A percentile compares a stretch with the other conserved stretches of the same genome.
Evolutionary conservation across 345 rosid species (phyloP).

Genomic region (Gossypium longicalyx): DNA sequence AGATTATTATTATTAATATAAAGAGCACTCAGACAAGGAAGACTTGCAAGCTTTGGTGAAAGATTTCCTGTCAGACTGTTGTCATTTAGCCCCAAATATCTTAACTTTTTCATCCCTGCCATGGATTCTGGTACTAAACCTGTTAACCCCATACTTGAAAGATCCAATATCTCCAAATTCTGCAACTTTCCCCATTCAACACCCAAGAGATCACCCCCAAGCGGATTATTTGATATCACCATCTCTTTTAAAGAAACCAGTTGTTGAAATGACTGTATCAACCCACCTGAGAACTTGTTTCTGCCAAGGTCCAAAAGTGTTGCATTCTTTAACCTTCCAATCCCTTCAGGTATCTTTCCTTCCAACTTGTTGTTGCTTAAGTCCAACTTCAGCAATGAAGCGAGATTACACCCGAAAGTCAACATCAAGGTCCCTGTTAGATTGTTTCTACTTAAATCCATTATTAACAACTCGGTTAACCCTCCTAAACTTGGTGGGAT

Average conservation of each 20-base stretch:
- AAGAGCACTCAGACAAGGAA: slow-evolving; percentile 58
- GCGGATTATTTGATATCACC: slow-evolving; percentile 53
- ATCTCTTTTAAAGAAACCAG: slow-evolving; percentile 60
- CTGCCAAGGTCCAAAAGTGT: slow-evolving; percentile 69
- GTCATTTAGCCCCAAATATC: slow-evolving; percentile 69
- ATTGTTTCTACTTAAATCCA: slow-evolving; percentile 68
- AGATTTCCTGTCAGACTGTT: slow-evolving; percentile 57
- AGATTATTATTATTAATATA: slow-evolving; percentile 72
- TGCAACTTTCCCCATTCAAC: slow-evolving; percentile 51
- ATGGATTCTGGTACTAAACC: slow-evolving; percentile 62
- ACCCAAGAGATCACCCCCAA: slow-evolving; percentile 46
- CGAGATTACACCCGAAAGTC: slow-evolving; percentile 26
- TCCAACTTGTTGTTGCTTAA: slow-evolving; percentile 58
- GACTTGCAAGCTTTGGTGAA: slow-evolving; percentile 45
- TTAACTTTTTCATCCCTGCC: slow-evolving; percentile 51
- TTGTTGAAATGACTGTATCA: slow-evolving; percentile 47
- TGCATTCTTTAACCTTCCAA: slow-evolving; percentile 50
- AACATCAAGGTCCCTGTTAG: slow-evolving; percentile 57
- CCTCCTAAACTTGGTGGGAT: slow-evolving; percentile 50
- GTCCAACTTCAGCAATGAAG: slow-evolving; percentile 64
- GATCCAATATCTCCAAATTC: slow-evolving; percentile 58
- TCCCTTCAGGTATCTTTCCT: slow-evolving; percentile 49
- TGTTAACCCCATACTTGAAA: slow-evolving; percentile 41
- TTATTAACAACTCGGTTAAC: slow-evolving; percentile 49
- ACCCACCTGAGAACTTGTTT: slow-evolving; percentile 70